Evolutionary conservation across 352 stramenopile species (phyloP).

Genomic region (Thraustochytrium sp.): DNA sequence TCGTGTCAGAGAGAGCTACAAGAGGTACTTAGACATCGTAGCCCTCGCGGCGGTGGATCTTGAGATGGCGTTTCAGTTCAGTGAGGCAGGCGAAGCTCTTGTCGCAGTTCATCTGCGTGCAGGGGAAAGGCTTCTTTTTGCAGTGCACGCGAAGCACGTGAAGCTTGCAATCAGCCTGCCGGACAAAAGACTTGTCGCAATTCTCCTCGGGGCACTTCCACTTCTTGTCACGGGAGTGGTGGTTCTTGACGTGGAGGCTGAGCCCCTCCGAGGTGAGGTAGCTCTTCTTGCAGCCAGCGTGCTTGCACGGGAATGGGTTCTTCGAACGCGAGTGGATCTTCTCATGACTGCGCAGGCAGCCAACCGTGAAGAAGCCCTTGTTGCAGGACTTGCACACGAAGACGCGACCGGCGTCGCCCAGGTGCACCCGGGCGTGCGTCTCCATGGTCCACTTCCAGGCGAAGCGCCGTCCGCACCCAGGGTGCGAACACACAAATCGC

Average conservation of each 20-base stretch:
- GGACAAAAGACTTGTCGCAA: slow-evolving; percentile 36
- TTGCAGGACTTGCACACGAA: background rate
- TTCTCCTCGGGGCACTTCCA: slow-evolving; percentile 32
- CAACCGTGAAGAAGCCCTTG: slow-evolving; percentile 36
- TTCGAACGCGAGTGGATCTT: slow-evolving; percentile 24
- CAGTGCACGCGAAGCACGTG: slow-evolving; percentile 32
- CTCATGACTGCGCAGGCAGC: slow-evolving; percentile 19
- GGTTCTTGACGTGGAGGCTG: slow-evolving; percentile 39
- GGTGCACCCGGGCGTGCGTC: slow-evolving; percentile 28
- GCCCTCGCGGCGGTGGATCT: slow-evolving; percentile 9
- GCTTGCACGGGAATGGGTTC: slow-evolving; percentile 1
- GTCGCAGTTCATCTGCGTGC: background rate
- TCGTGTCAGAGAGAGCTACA: too few species aligned
- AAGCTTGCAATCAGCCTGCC: slow-evolving; percentile 29
- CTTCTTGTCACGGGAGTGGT: slow-evolving; percentile 35
- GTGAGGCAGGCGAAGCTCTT: slow-evolving; percentile 42
- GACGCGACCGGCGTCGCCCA: slow-evolving; percentile 8
- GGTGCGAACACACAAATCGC: background rate
- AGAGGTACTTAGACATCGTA: too few species aligned
- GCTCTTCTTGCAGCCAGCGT: slow-evolving; percentile 27
- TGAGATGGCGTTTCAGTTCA: slow-evolving; percentile 38
- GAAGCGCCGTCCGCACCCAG: background rate
- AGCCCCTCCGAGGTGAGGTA: slow-evolving; percentile 35
- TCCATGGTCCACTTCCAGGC: slow-evolving; percentile 43
- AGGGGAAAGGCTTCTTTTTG: slow-evolving; percentile 41